Evolutionary conservation across 2,329 filamentous ascomycete genomes (phyloP), one percentile per base, ranked within the genome.

Genomic region (Cladosporium sp.): DNA sequence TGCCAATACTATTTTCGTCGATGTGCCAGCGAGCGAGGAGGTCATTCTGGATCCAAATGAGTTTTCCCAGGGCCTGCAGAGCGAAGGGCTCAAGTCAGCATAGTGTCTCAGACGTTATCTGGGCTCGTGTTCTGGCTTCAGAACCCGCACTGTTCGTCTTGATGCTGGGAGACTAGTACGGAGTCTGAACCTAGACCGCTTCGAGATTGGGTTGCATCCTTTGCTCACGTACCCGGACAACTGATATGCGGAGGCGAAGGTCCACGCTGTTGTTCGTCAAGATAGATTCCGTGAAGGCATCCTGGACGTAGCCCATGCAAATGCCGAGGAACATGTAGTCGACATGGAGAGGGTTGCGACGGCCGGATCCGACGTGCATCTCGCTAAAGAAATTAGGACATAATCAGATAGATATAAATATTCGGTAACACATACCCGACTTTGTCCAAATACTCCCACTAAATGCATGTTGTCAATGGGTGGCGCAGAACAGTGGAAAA

Each of bases 1-100:
- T 15, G 36, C 61, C 61, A 4, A 64, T 55, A 38, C 11, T 64
- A 10, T 64, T 54, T 28, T 65, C 63, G 63, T 59, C 38, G 44
- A 68, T 60, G 52, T 92, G 91, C 89, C 90, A 93, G 76, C 90
- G 91, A n/a, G 91, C 90, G 76, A 94, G 91, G 34, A 94, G 83
- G 77, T 94, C 91, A 75, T 94, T 94, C 78, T 94, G 92, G 71
- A 94, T 93, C 91, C 91, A 94, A 70, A 94, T 89, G 30, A 94
- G 88, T 77, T 95, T 94, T 68, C 87, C 87, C 26, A 94, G 82
- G 0, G 92, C 91, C 24, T 24, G 24, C 24, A 24, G 24, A 24
- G 24, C 24, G 24, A 24, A 24, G 24, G 24, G 24, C 24, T 24
- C 24, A 24, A 24, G 24, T 24, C 24, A 24, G 24, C 24, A 24